These are phyloP conservation scores for Dillenia suffruticosa DNA, from an alignment of 164 flowering plant genomes.

Conservation along the genomic window DNA sequence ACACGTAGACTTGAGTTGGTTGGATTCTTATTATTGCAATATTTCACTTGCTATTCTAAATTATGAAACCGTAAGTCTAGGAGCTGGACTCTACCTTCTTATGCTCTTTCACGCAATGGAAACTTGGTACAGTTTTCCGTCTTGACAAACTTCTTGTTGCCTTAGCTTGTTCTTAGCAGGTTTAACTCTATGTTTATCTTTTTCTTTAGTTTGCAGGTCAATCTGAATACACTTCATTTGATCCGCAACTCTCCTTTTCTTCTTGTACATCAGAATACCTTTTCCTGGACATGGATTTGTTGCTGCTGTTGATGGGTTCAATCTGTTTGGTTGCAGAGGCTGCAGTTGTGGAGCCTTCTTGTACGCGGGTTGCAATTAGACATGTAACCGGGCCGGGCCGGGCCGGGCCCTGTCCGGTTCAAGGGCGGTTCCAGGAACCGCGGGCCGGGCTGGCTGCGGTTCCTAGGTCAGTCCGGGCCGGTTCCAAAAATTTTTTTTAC, in stretches of 20 bases:
- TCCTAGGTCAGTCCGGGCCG: too few relatives aligned
- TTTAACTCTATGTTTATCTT: conserved; percentile 9
- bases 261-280: conserved; percentile 36
- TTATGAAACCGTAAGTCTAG: too few relatives aligned
- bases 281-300: conserved; percentile 13
- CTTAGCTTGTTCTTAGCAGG: conserved; percentile 27
- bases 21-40: too few relatives aligned
- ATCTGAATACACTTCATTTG: conserved; percentile 59
- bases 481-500: too few relatives aligned
- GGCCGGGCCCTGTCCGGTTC: too few relatives aligned
- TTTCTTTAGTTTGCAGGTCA: conserved; percentile 14
- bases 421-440: too few relatives aligned
- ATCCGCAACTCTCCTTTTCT: conserved; percentile 81
- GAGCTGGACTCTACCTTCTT: conserved; percentile 26
- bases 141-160: conserved; percentile 38
- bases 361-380: conserved; percentile 69
- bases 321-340: conserved; percentile 23
- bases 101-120: conserved; percentile 28
- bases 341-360: conserved; percentile 35
- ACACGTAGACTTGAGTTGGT: too few relatives aligned
- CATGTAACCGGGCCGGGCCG: too few relatives aligned
- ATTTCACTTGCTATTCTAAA: too few relatives aligned
- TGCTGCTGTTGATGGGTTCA: conserved; percentile 18
- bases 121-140: conserved; percentile 51
- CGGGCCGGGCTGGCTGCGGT: too few relatives aligned